Conservation (phyloP, 805 yeast genomes). For the Starmerella etchellsii region DNA sequence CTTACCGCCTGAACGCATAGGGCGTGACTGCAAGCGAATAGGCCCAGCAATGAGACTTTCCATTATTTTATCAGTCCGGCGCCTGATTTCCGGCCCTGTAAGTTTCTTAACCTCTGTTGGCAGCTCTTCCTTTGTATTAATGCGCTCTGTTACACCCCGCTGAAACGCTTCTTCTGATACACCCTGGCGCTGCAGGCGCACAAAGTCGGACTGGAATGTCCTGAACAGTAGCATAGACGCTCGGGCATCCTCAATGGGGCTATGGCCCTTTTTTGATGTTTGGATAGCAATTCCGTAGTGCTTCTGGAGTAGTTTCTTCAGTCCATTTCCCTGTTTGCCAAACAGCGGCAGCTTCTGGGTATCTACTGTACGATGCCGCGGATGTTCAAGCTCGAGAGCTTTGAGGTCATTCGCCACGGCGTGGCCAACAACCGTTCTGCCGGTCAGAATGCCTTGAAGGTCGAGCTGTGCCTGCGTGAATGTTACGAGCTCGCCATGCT, state of each 20-base stretch:
- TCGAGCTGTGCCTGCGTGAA: conserved; percentile 55
- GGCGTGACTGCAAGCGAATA: no score
- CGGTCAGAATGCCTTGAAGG: conserved; percentile 33
- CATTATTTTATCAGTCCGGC: no score
- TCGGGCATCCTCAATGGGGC: conserved; percentile 70
- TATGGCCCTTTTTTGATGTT: conserved; percentile 54
- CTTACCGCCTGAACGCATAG: no score
- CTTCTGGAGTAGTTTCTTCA: conserved; percentile 49
- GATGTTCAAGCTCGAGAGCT: conserved; percentile 40
- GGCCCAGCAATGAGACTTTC: no score
- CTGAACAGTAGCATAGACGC: conserved; percentile 45
- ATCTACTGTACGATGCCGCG: conserved; percentile 67
- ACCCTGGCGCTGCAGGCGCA: no score
- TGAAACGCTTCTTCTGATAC: no score
- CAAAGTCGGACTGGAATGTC: conserved; percentile 1
- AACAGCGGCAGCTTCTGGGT: conserved; percentile 63
- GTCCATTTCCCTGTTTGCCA: conserved; percentile 57
- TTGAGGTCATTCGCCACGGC: conserved; percentile 71
- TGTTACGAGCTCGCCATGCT: conserved; percentile 35
- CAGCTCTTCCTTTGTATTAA: no score
- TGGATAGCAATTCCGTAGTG: conserved; percentile 55
- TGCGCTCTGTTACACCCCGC: no score
- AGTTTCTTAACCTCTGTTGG: no score
- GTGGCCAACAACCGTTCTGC: conserved; percentile 73
- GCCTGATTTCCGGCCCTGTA: no score